Evolutionary conservation across 768 basidiomycete genomes (phyloP), one percentile per base, ranked within the genome.

Genomic region (Kwoniella botswanensis): DNA sequence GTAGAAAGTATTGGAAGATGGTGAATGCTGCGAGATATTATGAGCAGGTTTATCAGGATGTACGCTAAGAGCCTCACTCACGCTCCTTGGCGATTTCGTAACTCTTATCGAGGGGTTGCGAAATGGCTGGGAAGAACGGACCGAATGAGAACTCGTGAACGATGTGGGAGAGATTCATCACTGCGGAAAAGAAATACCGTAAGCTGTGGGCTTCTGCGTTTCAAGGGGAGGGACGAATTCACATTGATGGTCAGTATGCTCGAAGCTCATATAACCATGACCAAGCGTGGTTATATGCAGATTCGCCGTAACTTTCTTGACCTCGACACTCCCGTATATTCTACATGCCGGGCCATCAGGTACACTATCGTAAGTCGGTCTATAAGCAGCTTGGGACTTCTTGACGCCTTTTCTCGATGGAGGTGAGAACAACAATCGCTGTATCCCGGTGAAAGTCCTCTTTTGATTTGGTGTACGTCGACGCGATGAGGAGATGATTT

Each of bases 81-180:
- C 91, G 88, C 29, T 92, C 86, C 65, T 88, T 77, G 0, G 92
- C 87, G 0, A 90, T 76, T 82, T 96, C 92, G 70, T 92, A 92
- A 1, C 93, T 92, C 81, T 93, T 90, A 79, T 98, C 96, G 52
- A 99, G 87, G 0, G 96, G 96, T 82, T 99, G 96, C 0, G 89
- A 88, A 61, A 99, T 98, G 55, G 94, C 91, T 2, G 96, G 96
- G 86, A 97, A 98, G 86, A 91, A 90, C 2, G 94, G 92, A 1
- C 96, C 96, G 73, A 98, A 98, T 0, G 94, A 97, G 82, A 98
- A 97, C 83, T 99, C 96, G 63, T 90, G 90, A 79, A 98, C 94
- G 72, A 97, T 90, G 85, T 98, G 96, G 2, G 93, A 94, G 44
- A 99, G 88, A 79, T 99, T 99, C 93, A 98, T 94, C 75, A 90